Evolutionary conservation across 2,329 filamentous ascomycete species (phyloP), one percentile per base, ranked within the genome.

Genomic region (Diaporthe australafricana): DNA sequence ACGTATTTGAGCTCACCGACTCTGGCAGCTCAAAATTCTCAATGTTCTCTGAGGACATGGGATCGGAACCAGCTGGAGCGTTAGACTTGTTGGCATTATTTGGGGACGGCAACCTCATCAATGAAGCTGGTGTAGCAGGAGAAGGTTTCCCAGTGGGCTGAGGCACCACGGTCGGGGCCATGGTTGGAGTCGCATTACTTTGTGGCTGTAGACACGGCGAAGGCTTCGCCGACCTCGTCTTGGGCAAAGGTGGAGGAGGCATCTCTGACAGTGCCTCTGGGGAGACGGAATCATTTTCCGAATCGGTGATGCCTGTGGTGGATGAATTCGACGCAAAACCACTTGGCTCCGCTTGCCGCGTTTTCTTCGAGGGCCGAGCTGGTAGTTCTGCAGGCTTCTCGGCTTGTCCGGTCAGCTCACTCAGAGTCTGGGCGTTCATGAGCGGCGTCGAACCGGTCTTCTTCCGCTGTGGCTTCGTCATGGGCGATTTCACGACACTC

Each of bases 121-220:
- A 83, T 8, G 95, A 97, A 11, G 95, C 94, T 0, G 95, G 95
- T 0, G 95, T 97, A 1, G 94, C 95, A 14, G 94, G 93, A 67
- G 91, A 89, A 76, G 83, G 84, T 66, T 84, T 85, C 27, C 82
- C 83, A 4, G 67, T 52, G 35, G 80, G 78, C 4, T 80, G 76
- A 11, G 78, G 60, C n/a, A 74, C 70, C 62, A 74, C 71, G 32
- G 42, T 50, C 22, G 72, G 65, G 16, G 50, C 70, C 38, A 70
- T 6, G 1, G 45, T 72, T 27, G 78, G 75, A 45, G 74, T 78
- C 72, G 73, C 75, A 50, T 76, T 79, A 57, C 81, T 85, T 76
- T 91, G 89, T 7, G 90, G 87, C 66, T 85, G 83, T 25, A 94
- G 88, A 72, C 90, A 90, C 12, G 93, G 92, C 3, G 93, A 95